Percentiles rank a stretch among this genome's conserved stretches.
Conservation (phyloP, 2,329 filamentous ascomycete species). For the Trichoderma arundinaceum region DNA sequence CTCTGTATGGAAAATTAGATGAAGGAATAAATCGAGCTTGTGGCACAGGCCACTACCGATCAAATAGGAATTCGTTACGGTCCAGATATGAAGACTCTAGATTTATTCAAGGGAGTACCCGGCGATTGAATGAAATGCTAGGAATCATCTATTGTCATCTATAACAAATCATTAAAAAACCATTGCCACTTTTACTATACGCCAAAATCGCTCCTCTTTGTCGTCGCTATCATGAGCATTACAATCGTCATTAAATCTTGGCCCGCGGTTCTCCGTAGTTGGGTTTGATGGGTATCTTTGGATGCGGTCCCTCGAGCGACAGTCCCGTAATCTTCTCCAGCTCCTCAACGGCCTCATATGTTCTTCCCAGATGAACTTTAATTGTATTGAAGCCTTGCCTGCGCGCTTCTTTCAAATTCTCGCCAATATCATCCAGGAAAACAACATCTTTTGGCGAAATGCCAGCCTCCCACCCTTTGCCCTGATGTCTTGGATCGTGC, state of each 20-base stretch:
- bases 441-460: constrained; percentile 72
- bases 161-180: too few relatives aligned
- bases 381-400: constrained; percentile 78
- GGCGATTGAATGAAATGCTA: too few relatives aligned
- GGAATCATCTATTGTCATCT: too few relatives aligned
- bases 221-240: background rate
- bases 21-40: too few relatives aligned
- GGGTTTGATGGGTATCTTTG: constrained; percentile 54
- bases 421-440: constrained; percentile 93
- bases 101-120: too few relatives aligned
- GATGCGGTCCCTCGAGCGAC: constrained; percentile 61
- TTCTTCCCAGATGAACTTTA: constrained; percentile 79
- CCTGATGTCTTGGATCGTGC: constrained; percentile 45
- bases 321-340: constrained; percentile 78
- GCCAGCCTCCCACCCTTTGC: constrained; percentile 53
- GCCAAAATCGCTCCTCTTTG: too few relatives aligned
- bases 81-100: too few relatives aligned
- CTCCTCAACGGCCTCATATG: constrained; percentile 80
- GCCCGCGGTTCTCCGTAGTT: constrained; percentile 44
- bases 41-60: too few relatives aligned
- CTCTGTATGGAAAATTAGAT: too few relatives aligned
- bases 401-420: constrained; percentile 84
- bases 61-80: too few relatives aligned
- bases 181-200: too few relatives aligned
- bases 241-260: constrained; percentile 46